Conservation (phyloP, 306 rosid species). For the Cucumis melo region DNA sequence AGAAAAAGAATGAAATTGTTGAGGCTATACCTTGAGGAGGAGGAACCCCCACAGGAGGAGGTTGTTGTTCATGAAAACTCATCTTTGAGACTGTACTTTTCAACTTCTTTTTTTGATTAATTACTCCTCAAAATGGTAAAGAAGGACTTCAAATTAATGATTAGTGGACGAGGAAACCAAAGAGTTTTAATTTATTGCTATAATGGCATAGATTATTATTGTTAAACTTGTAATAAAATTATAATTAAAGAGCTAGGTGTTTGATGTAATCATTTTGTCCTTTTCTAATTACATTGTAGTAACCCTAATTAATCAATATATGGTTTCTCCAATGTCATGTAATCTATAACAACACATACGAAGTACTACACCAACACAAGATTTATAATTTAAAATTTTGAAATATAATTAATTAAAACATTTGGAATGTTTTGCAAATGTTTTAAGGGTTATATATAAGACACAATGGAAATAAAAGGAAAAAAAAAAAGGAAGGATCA, state of each 20-base stretch:
- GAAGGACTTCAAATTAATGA: neutral
- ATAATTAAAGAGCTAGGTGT: neutral
- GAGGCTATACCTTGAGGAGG: slow-evolving; percentile 36
- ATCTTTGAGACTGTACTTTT: neutral
- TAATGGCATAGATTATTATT: neutral
- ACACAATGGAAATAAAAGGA: too few species aligned
- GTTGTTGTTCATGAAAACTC: slow-evolving; percentile 48
- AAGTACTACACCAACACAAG: too few species aligned
- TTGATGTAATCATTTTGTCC: neutral
- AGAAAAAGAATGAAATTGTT: too few species aligned
- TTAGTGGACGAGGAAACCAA: neutral
- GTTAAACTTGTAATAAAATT: too few species aligned
- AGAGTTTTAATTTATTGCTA: neutral
- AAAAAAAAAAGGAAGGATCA: too few species aligned
- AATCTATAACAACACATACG: too few species aligned
- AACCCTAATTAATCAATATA: neutral
- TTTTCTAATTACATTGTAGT: neutral
- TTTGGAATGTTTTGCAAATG: too few species aligned
- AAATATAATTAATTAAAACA: too few species aligned
- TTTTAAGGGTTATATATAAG: too few species aligned
- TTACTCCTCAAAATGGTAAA: neutral
- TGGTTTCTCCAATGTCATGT: neutral
- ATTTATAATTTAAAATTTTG: too few species aligned
- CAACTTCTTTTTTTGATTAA: neutral
- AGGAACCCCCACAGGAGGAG: slow-evolving; percentile 40